Base-by-base conservation (phyloP, 2,329 filamentous ascomycete species). In the Ophiostoma sp. region DNA sequence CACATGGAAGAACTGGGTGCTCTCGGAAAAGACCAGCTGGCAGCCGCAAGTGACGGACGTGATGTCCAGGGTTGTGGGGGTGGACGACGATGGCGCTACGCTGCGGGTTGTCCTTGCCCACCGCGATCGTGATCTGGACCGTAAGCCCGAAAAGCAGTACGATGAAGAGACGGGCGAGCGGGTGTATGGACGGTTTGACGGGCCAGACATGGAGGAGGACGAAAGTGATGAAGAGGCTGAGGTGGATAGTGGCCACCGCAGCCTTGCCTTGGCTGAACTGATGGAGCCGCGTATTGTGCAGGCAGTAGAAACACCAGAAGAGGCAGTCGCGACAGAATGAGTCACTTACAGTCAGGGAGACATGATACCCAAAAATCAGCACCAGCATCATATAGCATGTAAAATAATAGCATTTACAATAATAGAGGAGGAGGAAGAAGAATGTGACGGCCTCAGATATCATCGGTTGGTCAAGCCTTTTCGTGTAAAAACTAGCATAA, bases 151-250 rank as follows among this genome's bases (percentile, higher is more conserved):
- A 75, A 91, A 88, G 78, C 80, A 82, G 22, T 90, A 90, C 76
- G 90, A 95, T 77, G 86, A 89, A 12, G 82, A 87, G 52, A 91
- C 92, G 0, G 94, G 93, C 0, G 85, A 92, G 75, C 87, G 93
- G 11, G 82, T 93, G 11, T 97, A 95, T 77, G 90, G 87, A 75
- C 92, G 90, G 73, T 96, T 97, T 76, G 93, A 97, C 78, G 90
- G 90, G 77, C 91, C 91, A 0, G 88, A 88, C 12, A 87, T 87
- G 0, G 84, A 84, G 11, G 87, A 91, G 72, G 86, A 48, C 15
- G 17, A 31, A 33, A 39, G 1, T 6, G 36, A 45, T 6, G 15
- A 12, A 19, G 64, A 66, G 15, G 57, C 9, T 9, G 36, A 55
- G 1, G 42, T 48, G 42, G 68, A 72, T 45, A 48, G 91, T 74